Evolutionary conservation across 805 yeast genomes (phyloP), one percentile per base, ranked within the genome.

Genomic region (Cyberlindnera subsufficiens): DNA sequence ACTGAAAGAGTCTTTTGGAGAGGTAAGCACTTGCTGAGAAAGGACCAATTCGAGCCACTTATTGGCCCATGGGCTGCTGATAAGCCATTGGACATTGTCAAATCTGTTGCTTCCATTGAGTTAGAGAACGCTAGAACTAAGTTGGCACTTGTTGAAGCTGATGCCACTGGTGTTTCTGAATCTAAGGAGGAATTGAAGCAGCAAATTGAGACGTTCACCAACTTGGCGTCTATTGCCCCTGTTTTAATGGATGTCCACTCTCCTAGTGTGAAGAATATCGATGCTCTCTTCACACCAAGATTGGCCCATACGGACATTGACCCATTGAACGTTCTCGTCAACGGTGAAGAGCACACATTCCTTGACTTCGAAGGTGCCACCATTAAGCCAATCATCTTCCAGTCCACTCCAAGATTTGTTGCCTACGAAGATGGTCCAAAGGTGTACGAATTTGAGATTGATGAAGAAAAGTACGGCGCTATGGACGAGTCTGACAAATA

Each of bases 351-450:
- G 11, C 67, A 68, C 16, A 75, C 72, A 54, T 78, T 89, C 48
- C 58, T 89, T 42, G 99, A 91, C 65, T 83, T 90, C 59, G 98
- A 93, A 66, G 81, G 83, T 53, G 63, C 90, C 10, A 63, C 80
- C 15, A 78, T 88, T 49, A 85, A 86, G 60, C 98, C 99, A 38
- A 85, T 85, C 55, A 68, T 87, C 39, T 75, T 87, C 51, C 82
- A 82, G 47, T 78, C 75, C 32, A 80, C 88, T 46, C 98, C 99
- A 8, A 71, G 80, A 48, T 93, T 89, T 59, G 81, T 89, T 27
- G 80, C 85, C 38, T 90, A 91, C 68, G 59, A 58, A 39, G 82
- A 79, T 37, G 98, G 98, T 6, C 89, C 89, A 46, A 89, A 89
- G 63, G 75, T 93, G 40, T 90, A 80, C 69, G 76, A 83, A 55